A percentile compares a stretch with the other conserved stretches of the same genome.
Conservation (phyloP, 2,329 filamentous ascomycete species). For the Talaromyces atroroseus region DNA sequence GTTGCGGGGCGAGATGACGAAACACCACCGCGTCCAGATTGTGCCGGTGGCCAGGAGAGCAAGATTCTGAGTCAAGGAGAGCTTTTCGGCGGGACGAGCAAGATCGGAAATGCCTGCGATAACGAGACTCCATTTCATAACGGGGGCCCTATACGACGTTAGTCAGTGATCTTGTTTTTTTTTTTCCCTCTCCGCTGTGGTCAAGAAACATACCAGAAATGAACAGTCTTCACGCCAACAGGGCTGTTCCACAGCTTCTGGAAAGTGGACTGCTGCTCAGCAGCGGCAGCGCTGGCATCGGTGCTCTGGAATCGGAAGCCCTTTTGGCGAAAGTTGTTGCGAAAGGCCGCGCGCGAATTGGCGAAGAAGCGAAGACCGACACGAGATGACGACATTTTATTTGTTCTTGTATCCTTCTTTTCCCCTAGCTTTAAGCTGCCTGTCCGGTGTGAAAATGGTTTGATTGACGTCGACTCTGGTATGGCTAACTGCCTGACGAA, state of each 20-base stretch:
- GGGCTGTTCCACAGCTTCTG: constrained; percentile 80
- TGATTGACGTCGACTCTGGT: no score
- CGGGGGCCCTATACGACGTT: constrained; percentile 66
- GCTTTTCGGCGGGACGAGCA: constrained; percentile 80
- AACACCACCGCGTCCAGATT: constrained; percentile 99
- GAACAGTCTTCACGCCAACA: constrained; percentile 83
- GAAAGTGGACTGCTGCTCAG: constrained; percentile 50
- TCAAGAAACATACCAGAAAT: constrained; percentile 70
- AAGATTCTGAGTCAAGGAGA: constrained; percentile 86
- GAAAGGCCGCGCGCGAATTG: constrained; percentile 46
- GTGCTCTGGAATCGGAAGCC: constrained; percentile 68
- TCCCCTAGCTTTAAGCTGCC: no score
- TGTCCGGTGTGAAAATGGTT: no score
- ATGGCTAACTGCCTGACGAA: background rate
- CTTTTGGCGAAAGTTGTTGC: constrained; percentile 49
- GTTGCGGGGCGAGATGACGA: constrained; percentile 94
- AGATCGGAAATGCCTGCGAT: constrained; percentile 90
- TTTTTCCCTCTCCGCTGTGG: background rate
- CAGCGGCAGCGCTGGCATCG: constrained; percentile 44
- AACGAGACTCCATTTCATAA: constrained; percentile 97
- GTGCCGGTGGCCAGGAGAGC: constrained; percentile 84
- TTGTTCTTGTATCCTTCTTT: background rate
- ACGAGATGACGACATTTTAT: constrained; percentile 43
- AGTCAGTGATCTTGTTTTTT: background rate
- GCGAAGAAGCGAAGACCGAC: constrained; percentile 55